phyloP scores from a whole-genome alignment of 495 filamentous ascomycete species.

The Talaromyces nanjingensis region DNA sequence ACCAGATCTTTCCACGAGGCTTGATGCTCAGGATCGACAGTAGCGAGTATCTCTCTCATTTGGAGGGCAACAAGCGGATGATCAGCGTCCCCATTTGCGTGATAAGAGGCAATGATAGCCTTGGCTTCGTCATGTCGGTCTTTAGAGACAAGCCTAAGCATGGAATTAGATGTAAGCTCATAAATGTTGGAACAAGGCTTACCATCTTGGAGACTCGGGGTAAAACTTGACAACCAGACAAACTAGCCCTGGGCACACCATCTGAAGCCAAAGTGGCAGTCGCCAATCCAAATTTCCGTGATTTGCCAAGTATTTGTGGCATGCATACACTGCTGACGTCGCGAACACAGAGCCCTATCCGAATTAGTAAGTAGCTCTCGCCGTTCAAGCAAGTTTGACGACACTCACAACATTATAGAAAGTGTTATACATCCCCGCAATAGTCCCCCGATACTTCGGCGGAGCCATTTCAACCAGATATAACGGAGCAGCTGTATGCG shows the following conservation, averaged over 20 bases:
- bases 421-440: constrained; percentile 3
- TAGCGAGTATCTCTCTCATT: neutral
- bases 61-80: constrained; percentile 51
- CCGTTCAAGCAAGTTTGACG: constrained; percentile 56
- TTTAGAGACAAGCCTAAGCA: constrained; percentile 29
- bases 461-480: constrained; percentile 67
- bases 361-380: constrained; percentile 47
- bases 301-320: neutral
- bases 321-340: constrained; percentile 16
- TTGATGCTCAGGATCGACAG: neutral
- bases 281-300: constrained; percentile 44
- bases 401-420: constrained; percentile 5
- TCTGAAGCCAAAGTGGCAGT: constrained; percentile 56
- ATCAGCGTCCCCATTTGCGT: constrained; percentile 47
- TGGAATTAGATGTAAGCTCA: too few relatives aligned
- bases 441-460: constrained; percentile 4
- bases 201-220: constrained; percentile 33
- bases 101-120: constrained; percentile 47
- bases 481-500: constrained; percentile 58
- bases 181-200: neutral
- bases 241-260: constrained; percentile 46
- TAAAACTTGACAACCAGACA: constrained; percentile 4
- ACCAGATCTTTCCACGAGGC: neutral
- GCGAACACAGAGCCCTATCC: constrained; percentile 18
- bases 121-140: constrained; percentile 47